Evolutionary conservation across 1,284 basidiomycete species (phyloP).

Genomic region (Ceratorhiza oryzae-sativae): DNA sequence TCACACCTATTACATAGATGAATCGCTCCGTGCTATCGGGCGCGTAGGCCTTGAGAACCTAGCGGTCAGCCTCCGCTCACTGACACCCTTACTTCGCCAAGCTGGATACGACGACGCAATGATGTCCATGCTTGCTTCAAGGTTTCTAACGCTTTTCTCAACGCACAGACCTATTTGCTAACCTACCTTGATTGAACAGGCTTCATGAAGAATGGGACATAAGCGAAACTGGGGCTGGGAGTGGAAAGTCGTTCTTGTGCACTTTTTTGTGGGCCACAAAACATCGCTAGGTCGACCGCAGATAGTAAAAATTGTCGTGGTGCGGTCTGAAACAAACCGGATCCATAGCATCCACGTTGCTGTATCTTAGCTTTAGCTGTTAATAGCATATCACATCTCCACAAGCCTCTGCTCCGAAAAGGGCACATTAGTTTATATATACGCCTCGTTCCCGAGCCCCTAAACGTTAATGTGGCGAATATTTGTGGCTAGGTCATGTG

Average conservation of each 20-base stretch:
- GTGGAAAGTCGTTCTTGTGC: slow-evolving; percentile 11
- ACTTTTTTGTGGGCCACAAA: slow-evolving; percentile 33
- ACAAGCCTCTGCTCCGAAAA: neutral
- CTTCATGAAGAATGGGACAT: slow-evolving; percentile 32
- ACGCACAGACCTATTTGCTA: neutral
- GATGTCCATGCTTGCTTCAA: slow-evolving; percentile 41
- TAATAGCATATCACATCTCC: neutral
- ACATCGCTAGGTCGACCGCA: neutral
- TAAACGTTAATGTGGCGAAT: slow-evolving; percentile 9
- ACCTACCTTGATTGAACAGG: neutral
- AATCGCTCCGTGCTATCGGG: slow-evolving; percentile 31
- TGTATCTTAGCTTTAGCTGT: neutral
- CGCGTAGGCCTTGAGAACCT: slow-evolving; percentile 38
- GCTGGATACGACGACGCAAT: slow-evolving; percentile 41
- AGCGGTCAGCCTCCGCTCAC: slow-evolving; percentile 34
- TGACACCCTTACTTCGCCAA: slow-evolving; percentile 41
- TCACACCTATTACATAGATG: slow-evolving; percentile 28
- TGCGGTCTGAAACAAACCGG: neutral
- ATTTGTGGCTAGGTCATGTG: slow-evolving; percentile 7
- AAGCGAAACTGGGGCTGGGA: neutral
- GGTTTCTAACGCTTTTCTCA: neutral
- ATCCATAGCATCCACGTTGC: neutral
- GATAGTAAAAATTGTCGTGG: neutral
- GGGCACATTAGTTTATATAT: slow-evolving; percentile 23
- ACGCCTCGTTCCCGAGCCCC: neutral